Conservation (phyloP, 2,329 filamentous ascomycete genomes). For the Alternaria burnsii region DNA sequence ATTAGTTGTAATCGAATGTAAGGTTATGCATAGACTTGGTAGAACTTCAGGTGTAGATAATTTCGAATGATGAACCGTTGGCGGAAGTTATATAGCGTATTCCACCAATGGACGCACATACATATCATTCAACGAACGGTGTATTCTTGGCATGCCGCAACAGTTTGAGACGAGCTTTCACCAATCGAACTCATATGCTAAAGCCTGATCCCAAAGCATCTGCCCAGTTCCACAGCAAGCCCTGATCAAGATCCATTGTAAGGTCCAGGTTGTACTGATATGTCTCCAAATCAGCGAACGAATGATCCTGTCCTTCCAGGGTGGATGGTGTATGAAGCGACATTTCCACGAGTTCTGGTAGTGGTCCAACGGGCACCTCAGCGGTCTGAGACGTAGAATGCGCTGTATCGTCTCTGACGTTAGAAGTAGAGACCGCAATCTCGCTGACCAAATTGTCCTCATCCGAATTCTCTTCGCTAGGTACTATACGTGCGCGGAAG, state of each 20-base stretch:
- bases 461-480: slow-evolving; percentile 6
- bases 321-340: background rate
- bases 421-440: background rate
- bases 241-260: background rate
- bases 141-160: background rate
- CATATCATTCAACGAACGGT: too few relatives aligned
- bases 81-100: too few relatives aligned
- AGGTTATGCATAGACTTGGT: too few relatives aligned
- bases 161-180: background rate
- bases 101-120: too few relatives aligned
- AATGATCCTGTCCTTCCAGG: background rate
- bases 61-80: too few relatives aligned
- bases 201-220: slow-evolving; percentile 15
- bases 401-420: background rate
- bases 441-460: slow-evolving; percentile 2
- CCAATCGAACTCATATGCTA: background rate
- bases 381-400: too few relatives aligned
- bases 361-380: too few relatives aligned
- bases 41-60: too few relatives aligned
- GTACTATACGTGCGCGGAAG: slow-evolving; percentile 11
- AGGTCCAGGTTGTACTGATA: slow-evolving; percentile 6
- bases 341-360: background rate
- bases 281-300: slow-evolving; percentile 6
- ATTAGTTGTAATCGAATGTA: too few relatives aligned
- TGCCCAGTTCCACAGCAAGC: slow-evolving; percentile 18